These are phyloP conservation scores for Ailanthus altissimus DNA, from an alignment of 345 rosid species.

Conservation along the genomic window DNA sequence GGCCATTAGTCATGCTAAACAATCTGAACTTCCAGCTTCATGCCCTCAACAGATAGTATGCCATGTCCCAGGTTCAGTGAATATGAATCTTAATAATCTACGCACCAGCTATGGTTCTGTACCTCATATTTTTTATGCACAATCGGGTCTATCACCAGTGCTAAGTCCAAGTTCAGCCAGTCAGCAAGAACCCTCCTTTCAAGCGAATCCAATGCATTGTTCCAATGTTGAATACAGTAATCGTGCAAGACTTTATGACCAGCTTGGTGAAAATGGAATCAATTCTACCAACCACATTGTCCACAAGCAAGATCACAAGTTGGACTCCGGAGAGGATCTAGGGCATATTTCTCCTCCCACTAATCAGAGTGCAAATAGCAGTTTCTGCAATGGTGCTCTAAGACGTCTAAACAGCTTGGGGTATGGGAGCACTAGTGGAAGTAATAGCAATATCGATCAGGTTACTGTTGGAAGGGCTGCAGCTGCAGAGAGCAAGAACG, in stretches of 20 bases:
- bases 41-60: slow-evolving; percentile 44
- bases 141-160: slow-evolving; percentile 41
- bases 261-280: slow-evolving; percentile 38
- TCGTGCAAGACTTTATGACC: slow-evolving; percentile 41
- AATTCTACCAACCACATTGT: slow-evolving; percentile 34
- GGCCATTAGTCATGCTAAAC: slow-evolving; percentile 35
- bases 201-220: slow-evolving; percentile 38
- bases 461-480: slow-evolving; percentile 30
- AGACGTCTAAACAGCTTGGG: slow-evolving; percentile 45
- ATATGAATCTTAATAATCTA: slow-evolving; percentile 33
- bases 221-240: slow-evolving; percentile 40
- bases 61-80: slow-evolving; percentile 51
- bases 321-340: slow-evolving; percentile 50
- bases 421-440: slow-evolving; percentile 52
- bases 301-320: slow-evolving; percentile 35
- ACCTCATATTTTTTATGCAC: slow-evolving; percentile 35
- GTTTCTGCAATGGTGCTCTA: slow-evolving; percentile 56
- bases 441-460: slow-evolving; percentile 53
- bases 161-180: slow-evolving; percentile 60
- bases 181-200: slow-evolving; percentile 50
- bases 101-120: slow-evolving; percentile 44
- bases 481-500: slow-evolving; percentile 52
- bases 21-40: slow-evolving; percentile 42
- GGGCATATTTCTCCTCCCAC: slow-evolving; percentile 52
- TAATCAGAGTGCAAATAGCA: slow-evolving; percentile 65